Percentiles rank a stretch among this genome's conserved stretches.
Evolutionary conservation across 108 stramenopile genomes (phyloP).

Genomic region (Cyclotella sp.): DNA sequence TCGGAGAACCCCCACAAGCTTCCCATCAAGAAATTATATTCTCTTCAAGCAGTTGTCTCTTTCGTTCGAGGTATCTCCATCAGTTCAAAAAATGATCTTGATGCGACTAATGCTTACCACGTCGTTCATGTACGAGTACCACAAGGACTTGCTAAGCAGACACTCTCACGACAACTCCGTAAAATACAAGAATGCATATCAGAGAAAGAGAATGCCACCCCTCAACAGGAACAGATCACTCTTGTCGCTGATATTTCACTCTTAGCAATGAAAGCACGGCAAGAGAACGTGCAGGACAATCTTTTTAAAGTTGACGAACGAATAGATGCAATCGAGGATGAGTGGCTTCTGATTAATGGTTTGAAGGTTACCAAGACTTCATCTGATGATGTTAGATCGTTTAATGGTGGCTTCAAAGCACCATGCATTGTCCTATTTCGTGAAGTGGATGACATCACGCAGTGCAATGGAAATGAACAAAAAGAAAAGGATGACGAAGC

Average conservation of each 20-base stretch:
- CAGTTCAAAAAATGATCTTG: slow-evolving; percentile 1
- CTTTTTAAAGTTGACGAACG: slow-evolving; percentile 9
- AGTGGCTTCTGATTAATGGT: slow-evolving; percentile 87
- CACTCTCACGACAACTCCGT: slow-evolving; percentile 44
- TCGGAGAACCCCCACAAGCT: slow-evolving; percentile 18
- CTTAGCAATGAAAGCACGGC: slow-evolving; percentile 24
- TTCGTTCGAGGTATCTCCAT: slow-evolving; percentile 51
- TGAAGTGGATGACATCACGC: slow-evolving; percentile 20
- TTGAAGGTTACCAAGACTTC: slow-evolving; percentile 64
- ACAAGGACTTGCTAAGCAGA: slow-evolving; percentile 41
- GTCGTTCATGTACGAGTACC: slow-evolving; percentile 73
- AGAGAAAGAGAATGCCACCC: slow-evolving; percentile 22
- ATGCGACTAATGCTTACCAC: slow-evolving; percentile 63
- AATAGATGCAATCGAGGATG: slow-evolving; percentile 18
- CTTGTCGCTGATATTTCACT: slow-evolving; percentile 28
- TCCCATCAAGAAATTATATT: slow-evolving; percentile 57
- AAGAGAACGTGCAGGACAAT: slow-evolving; percentile 40
- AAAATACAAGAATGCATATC: slow-evolving; percentile 34
- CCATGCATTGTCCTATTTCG: slow-evolving; percentile 60
- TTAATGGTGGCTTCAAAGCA: slow-evolving; percentile 76
- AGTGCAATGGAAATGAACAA: neutral
- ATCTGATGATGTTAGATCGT: slow-evolving; percentile 80
- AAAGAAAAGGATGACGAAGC: slow-evolving; percentile 7
- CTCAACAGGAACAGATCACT: slow-evolving; percentile 26
- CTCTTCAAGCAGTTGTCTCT: slow-evolving; percentile 68